Conservation (phyloP, 2,329 filamentous ascomycete genomes). For the Corinectria fuckeliana region DNA sequence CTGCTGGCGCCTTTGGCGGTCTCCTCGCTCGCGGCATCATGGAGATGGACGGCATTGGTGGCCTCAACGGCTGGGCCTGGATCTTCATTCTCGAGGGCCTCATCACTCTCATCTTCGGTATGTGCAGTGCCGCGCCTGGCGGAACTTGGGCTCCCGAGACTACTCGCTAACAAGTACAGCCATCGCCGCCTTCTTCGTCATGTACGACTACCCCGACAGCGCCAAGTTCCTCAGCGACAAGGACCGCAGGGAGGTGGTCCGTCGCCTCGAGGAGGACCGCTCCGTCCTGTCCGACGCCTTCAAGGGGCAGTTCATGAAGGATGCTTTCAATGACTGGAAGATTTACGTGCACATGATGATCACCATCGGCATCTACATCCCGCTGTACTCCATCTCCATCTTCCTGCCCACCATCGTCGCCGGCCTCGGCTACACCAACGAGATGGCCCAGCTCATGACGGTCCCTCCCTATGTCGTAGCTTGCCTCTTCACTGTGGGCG, state of each 20-base stretch:
- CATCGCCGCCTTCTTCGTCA: slow-evolving; percentile 54
- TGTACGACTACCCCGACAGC: slow-evolving; percentile 64
- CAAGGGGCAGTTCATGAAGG: slow-evolving; percentile 58
- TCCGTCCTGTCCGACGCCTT: slow-evolving; percentile 62
- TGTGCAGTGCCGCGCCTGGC: not conserved
- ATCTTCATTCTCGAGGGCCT: slow-evolving; percentile 77
- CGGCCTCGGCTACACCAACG: slow-evolving; percentile 46
- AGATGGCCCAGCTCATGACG: slow-evolving; percentile 47
- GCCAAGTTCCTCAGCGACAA: slow-evolving; percentile 55
- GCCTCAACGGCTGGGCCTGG: slow-evolving; percentile 73
- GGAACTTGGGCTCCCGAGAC: too few relatives aligned
- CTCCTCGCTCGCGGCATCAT: slow-evolving; percentile 65
- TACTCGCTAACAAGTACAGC: slow-evolving; percentile 45
- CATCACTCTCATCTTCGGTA: slow-evolving; percentile 52
- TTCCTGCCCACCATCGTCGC: slow-evolving; percentile 48
- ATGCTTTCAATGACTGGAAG: slow-evolving; percentile 66
- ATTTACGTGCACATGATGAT: slow-evolving; percentile 63
- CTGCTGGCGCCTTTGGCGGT: slow-evolving; percentile 68
- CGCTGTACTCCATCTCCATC: slow-evolving; percentile 47
- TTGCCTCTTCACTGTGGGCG: slow-evolving; percentile 44
- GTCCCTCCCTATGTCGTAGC: slow-evolving; percentile 48
- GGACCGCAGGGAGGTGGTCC: slow-evolving; percentile 52
- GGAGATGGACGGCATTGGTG: slow-evolving; percentile 60
- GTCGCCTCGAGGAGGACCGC: slow-evolving; percentile 52
- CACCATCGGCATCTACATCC: slow-evolving; percentile 63